Conservation (phyloP, 257 asterid species). For the Jaltomata sinuosa region DNA sequence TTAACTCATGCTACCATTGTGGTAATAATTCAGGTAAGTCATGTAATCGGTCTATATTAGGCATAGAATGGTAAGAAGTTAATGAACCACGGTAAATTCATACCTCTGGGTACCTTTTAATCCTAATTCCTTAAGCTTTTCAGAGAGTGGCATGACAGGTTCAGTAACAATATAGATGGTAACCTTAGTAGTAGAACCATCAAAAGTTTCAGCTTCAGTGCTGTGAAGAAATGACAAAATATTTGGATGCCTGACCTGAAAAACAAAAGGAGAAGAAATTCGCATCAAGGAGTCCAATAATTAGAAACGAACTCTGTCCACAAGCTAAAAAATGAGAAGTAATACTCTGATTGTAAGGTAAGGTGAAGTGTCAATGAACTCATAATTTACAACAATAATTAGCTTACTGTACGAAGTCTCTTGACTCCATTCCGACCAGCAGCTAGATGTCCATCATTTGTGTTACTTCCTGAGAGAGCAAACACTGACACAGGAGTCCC, state of each 20-base stretch:
- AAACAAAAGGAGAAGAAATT: conserved; percentile 1
- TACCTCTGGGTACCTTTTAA: conserved; percentile 85
- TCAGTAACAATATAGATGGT: conserved; percentile 92
- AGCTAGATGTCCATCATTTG: conserved; percentile 81
- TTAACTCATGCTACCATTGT: neutral
- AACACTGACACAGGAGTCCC: conserved; percentile 95
- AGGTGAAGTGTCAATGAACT: neutral
- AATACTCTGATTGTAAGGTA: neutral
- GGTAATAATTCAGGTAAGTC: neutral
- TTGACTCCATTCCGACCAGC: conserved; percentile 99
- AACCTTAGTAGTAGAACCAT: conserved; percentile 72
- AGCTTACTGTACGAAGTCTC: conserved; percentile 91
- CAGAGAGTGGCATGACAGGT: conserved; percentile 94
- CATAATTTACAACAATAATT: neutral
- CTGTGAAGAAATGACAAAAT: conserved; percentile 92
- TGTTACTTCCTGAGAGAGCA: conserved; percentile 81
- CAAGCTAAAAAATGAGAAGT: neutral
- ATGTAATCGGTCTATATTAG: neutral
- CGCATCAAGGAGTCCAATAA: neutral
- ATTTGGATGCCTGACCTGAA: conserved; percentile 98
- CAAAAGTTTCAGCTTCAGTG: conserved; percentile 79
- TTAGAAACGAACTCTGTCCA: neutral
- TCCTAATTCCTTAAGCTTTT: conserved; percentile 91
- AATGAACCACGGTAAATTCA: conserved; percentile 3
- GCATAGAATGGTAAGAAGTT: neutral